A percentile compares a stretch with the other conserved stretches of the same genome.
These are phyloP conservation scores for Cadophora sp. DNA, from an alignment of 2,329 filamentous ascomycete species.

Conservation along the genomic window DNA sequence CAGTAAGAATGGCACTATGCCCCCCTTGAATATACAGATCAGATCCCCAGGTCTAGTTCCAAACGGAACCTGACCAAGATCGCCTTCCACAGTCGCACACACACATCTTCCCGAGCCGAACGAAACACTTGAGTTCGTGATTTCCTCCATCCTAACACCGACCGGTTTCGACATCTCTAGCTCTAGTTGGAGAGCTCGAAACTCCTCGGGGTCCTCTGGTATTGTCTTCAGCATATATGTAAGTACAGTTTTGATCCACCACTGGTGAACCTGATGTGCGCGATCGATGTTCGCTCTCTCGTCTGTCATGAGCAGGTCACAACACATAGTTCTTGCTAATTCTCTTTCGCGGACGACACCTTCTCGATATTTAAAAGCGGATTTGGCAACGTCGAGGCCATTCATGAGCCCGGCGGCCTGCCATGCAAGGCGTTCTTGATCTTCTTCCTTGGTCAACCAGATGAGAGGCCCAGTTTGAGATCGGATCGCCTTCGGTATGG, in stretches of 20 bases:
- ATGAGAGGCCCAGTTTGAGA: conserved; percentile 1
- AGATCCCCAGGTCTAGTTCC: conserved; percentile 17
- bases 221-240: background rate
- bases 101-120: conserved; percentile 5
- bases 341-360: background rate
- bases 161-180: background rate
- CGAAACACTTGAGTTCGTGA: conserved; percentile 5
- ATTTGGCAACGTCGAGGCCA: background rate
- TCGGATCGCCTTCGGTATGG: background rate
- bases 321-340: conserved; percentile 12
- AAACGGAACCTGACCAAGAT: conserved; percentile 11
- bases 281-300: conserved; percentile 4
- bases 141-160: conserved; percentile 2
- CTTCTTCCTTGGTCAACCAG: conserved; percentile 6
- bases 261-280: background rate
- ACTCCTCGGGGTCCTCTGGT: conserved; percentile 4
- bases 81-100: conserved; percentile 8
- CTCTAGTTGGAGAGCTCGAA: conserved; percentile 7
- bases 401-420: background rate
- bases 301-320: conserved; percentile 12
- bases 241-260: background rate
- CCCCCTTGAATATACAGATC: conserved; percentile 24
- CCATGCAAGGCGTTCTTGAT: background rate
- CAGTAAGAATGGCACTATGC: conserved; percentile 22
- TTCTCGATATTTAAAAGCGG: conserved; percentile 2